Base-by-base conservation (phyloP, 129 eudicot species). In the Gnaphalium uliginosum region DNA sequence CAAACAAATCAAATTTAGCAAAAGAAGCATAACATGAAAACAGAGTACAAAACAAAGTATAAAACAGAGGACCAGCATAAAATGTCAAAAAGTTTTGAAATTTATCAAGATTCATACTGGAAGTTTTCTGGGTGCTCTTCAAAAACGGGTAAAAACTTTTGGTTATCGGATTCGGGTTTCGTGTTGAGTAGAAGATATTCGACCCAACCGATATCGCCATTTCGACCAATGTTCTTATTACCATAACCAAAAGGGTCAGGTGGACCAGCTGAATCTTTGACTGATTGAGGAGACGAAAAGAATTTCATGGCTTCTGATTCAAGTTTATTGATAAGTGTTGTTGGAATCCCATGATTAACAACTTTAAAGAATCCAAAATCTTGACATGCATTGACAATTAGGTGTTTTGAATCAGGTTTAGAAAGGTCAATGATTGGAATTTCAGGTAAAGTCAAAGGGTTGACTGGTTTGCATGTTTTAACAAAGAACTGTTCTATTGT, bases 171-270 rank as follows among this genome's bases (percentile, higher is more conserved):
- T 10, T 78, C 82, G 21, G 78, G 76, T 57, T 84, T 86, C 3
- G 95, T 68, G 61, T 85, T 78, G 4, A 92, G 66, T 48, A 92
- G 91, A 43, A 92, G 82, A 64, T 92, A 92, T 68, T 92, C 96
- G 15, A 92, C 86, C 96, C 92, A 89, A 15, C 97, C 97, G 4
- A 87, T 67, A 29, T 92, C 97, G 14, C 97, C 97, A 61, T 80
- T 85, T 26, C 13, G 58, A 39, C 97, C 97, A 57, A 92, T 92
- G 63, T 77, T 83, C 69, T 86, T 87, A 80, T 84, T 92, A 1
- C 97, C 97, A 69, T 89, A 92, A 5, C 96, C 93, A 68, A 89
- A 92, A 23, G 97, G 96, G 69, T 81, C 58, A 27, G 89, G 83
- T 4, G 90, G 89, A 26, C 89, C 92, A 6, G 86, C 90, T 48